Percentiles rank a stretch among this genome's conserved stretches.
These are phyloP conservation scores for Magnolia changhungtana DNA, from an alignment of 164 flowering plant genomes.

Conservation along the genomic window DNA sequence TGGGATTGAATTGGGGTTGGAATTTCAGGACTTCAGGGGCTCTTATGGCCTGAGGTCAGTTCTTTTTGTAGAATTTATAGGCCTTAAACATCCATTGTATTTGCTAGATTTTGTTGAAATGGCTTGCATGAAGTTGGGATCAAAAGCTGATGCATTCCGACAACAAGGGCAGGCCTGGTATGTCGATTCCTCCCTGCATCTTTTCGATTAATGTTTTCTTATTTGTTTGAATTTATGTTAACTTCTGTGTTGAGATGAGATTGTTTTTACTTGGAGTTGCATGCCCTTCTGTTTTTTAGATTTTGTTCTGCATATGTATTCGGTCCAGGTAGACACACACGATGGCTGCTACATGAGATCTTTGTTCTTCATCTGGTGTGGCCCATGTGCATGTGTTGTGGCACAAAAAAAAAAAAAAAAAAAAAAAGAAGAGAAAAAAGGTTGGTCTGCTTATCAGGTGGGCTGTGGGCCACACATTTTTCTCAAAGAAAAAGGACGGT, in stretches of 20 bases:
- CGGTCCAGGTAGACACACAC: not conserved
- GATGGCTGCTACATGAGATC: not conserved
- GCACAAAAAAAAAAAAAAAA: not conserved
- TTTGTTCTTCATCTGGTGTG: not conserved
- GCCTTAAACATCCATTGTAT: not conserved
- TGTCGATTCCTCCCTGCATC: slow-evolving; percentile 7
- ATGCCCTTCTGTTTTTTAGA: not conserved
- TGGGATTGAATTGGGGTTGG: not conserved
- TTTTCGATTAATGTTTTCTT: not conserved
- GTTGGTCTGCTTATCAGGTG: not conserved
- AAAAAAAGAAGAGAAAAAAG: no score
- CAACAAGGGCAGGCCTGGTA: slow-evolving; percentile 90
- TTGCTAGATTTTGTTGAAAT: slow-evolving; percentile 23
- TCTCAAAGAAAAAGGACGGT: no score
- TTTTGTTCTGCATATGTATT: not conserved
- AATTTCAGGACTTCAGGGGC: not conserved
- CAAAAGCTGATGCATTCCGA: slow-evolving; percentile 76
- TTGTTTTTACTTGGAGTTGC: not conserved
- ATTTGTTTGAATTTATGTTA: not conserved
- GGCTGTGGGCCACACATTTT: no score
- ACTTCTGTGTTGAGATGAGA: not conserved
- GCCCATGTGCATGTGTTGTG: not conserved
- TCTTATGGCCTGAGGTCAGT: not conserved
- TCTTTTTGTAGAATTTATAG: not conserved
- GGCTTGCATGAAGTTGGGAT: slow-evolving; percentile 91